Evolutionary conservation across 2,329 filamentous ascomycete genomes (phyloP), one percentile per base, ranked within the genome.

Genomic region (Pseudocercospora fuligena): DNA sequence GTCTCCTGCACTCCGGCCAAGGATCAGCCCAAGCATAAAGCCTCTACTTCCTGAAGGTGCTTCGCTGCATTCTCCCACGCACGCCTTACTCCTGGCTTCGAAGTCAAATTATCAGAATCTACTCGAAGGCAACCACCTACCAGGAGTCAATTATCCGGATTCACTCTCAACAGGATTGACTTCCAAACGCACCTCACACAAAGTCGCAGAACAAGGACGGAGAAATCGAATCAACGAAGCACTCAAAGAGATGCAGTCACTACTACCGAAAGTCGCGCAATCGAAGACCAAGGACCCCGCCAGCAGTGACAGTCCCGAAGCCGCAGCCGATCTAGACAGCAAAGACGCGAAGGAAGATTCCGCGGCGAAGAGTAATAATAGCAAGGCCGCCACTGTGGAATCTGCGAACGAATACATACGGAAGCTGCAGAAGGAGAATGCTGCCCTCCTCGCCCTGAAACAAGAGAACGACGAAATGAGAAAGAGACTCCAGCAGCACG

Each of bases 31-130:
- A 2, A 97, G 89, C 78, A 97, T 99, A 78, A 97, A 97, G 77
- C 94, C 95, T 9, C 80, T 97, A 23, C 85, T 97, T 56, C 93
- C 93, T 21, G 90, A 87, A 72, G 86, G 87, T 68, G 69, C 73
- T 80, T 80, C 80, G 40, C 77, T 87, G 16, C 82, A 86, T 21
- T 84, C 86, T 40, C 86, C 89, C 60, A 84, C 85, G 2, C 88
- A 88, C 65, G 87, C 89, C n/a, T 86, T 93, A 29, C 86, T 98
- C 53, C 85, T 99, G 29, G 92, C 94, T 40, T 93, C 92, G 16
- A 98, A 98, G 78, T 98, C 94, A 1, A 99, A 99, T 76, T 99
- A 99, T 75, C 94, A 98, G 75, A 97, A 97, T 74, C 95, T 99
- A 43, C 82, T 99, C 11, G 95, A 98, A 78, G 95, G 95, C 58